phyloP scores from a whole-genome alignment of 441 rosid species.

The Kokia cookei region DNA sequence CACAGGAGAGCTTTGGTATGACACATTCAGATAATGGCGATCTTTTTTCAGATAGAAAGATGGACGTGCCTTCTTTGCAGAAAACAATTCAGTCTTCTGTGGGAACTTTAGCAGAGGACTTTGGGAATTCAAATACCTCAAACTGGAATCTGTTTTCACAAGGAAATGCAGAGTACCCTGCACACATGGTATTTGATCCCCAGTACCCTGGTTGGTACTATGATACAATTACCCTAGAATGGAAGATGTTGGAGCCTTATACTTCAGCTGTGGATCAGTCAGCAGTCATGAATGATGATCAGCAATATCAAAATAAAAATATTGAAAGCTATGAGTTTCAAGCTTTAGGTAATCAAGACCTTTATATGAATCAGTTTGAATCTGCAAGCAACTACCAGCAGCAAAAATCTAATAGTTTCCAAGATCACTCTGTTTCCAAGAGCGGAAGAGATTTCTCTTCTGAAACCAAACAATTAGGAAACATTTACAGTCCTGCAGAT shows the following conservation, averaged over 20 bases:
- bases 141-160: constrained; percentile 28
- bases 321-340: constrained; percentile 23
- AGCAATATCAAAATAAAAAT: constrained; percentile 14
- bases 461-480: constrained; percentile 17
- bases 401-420: constrained; percentile 14
- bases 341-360: constrained; percentile 14
- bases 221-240: constrained; percentile 30
- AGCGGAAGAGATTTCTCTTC: constrained; percentile 8
- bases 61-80: constrained; percentile 22
- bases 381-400: constrained; percentile 10
- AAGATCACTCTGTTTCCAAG: constrained; percentile 14
- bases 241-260: constrained; percentile 29
- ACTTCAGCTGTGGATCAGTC: constrained; percentile 16
- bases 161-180: constrained; percentile 29
- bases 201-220: constrained; percentile 48
- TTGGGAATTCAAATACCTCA: constrained; percentile 16
- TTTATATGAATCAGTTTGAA: constrained; percentile 20
- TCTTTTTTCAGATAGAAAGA: constrained; percentile 5
- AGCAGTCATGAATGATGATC: constrained; percentile 4
- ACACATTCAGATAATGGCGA: constrained; percentile 5
- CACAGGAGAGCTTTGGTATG: constrained; percentile 7
- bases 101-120: constrained; percentile 15
- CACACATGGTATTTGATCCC: constrained; percentile 42
- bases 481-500: constrained; percentile 3
- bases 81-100: constrained; percentile 26